phyloP scores from a whole-genome alignment of 225 moss, liverwort and hornwort species.

The Polytrichum commune region DNA sequence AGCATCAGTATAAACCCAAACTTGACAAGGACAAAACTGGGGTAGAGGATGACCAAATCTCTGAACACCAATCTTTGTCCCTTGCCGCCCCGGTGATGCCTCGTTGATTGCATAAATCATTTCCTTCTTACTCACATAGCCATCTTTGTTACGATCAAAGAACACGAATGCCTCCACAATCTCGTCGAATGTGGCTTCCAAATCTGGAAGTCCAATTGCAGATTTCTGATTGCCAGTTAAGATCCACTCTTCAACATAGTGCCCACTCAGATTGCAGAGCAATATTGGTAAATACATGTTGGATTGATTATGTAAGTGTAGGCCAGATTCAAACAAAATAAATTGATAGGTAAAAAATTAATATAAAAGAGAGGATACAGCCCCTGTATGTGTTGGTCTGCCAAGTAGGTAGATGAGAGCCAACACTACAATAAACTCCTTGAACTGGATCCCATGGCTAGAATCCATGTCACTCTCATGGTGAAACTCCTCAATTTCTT shows the following conservation, averaged over 20 bases:
- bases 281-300: background rate
- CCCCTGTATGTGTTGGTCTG: constrained; percentile 48
- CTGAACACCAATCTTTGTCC: constrained; percentile 64
- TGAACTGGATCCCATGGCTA: constrained; percentile 85
- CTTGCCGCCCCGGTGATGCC: constrained; percentile 66
- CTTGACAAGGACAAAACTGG: background rate
- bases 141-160: constrained; percentile 79
- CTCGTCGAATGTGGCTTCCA: constrained; percentile 88
- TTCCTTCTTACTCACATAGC: constrained; percentile 90
- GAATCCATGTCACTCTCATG: constrained; percentile 89
- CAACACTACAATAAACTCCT: constrained; percentile 87
- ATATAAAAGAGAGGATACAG: constrained; percentile 37
- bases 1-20: background rate
- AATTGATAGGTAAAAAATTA: background rate
- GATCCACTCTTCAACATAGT: constrained; percentile 23
- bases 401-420: constrained; percentile 86
- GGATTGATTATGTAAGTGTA: too few species aligned
- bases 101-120: constrained; percentile 71
- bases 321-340: background rate
- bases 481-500: constrained; percentile 75
- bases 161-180: constrained; percentile 88
- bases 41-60: constrained; percentile 63
- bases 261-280: background rate
- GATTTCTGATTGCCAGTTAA: constrained; percentile 61
- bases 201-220: constrained; percentile 72